phyloP scores from a whole-genome alignment of 257 asterid species.

The Solanum virginianum region DNA sequence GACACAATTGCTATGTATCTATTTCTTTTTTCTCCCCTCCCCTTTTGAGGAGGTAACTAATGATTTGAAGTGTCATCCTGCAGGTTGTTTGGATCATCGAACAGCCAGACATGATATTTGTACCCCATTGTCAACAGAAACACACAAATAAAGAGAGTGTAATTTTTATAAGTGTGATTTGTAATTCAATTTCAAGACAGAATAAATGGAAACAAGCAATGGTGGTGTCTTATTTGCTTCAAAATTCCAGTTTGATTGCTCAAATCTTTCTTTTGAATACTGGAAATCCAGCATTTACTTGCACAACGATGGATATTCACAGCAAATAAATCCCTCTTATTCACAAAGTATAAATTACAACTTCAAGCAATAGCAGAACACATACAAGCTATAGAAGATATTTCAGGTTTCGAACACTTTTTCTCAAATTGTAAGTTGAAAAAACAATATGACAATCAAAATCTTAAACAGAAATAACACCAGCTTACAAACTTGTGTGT shows the following conservation, averaged over 20 bases:
- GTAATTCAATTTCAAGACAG: neutral
- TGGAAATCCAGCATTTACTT: neutral
- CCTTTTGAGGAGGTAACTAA: neutral
- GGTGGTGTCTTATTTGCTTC: neutral
- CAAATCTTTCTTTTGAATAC: neutral
- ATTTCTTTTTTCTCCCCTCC: neutral
- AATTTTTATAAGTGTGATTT: neutral
- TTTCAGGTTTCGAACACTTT: neutral
- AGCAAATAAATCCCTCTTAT: neutral
- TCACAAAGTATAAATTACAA: neutral
- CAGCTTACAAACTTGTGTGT: neutral
- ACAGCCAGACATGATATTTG: neutral
- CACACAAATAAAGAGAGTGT: neutral
- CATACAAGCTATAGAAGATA: neutral
- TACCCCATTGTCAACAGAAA: neutral
- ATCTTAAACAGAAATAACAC: neutral
- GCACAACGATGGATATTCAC: neutral
- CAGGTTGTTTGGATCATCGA: constrained; percentile 62
- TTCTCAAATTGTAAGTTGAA: neutral
- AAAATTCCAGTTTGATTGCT: neutral
- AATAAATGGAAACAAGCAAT: neutral
- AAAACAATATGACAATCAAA: neutral
- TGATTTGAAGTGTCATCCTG: neutral
- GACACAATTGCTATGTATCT: neutral
- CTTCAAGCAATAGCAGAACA: neutral